Percentiles rank a stretch among this genome's conserved stretches.
These are phyloP conservation scores for Diaporthe humulicola DNA, from an alignment of 2,329 filamentous ascomycete species.

Conservation along the genomic window DNA sequence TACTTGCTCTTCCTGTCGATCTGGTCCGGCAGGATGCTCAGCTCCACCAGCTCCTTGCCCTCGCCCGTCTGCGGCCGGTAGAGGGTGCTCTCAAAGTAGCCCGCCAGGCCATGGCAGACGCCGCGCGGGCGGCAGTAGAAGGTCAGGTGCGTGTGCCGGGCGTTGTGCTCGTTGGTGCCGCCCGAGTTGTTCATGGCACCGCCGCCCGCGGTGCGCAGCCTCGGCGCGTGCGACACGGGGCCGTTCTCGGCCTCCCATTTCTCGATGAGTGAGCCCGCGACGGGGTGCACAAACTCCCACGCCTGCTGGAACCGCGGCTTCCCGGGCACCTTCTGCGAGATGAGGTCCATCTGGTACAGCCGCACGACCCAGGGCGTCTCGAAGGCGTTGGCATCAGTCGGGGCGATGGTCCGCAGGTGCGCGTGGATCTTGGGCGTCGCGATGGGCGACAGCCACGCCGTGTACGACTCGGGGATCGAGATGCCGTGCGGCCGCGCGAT, in stretches of 20 bases:
- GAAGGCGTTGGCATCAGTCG: conserved; percentile 78
- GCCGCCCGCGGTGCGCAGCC: conserved; percentile 72
- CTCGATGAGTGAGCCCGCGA: conserved; percentile 60
- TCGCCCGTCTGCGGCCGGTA: conserved; percentile 70
- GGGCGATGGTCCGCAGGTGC: conserved; percentile 77
- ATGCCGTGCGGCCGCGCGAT: conserved; percentile 84
- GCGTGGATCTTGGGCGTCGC: conserved; percentile 87
- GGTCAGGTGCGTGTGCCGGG: conserved; percentile 80
- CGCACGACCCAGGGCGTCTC: conserved; percentile 96
- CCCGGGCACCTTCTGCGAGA: conserved; percentile 74
- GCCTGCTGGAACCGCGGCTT: conserved; percentile 77
- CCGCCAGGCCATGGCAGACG: conserved; percentile 89
- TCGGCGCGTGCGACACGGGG: conserved; percentile 67
- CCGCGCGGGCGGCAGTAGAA: conserved; percentile 86
- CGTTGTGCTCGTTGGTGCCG: conserved; percentile 92
- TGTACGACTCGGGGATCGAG: conserved; percentile 94
- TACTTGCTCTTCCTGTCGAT: conserved; percentile 95
- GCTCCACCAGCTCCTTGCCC: conserved; percentile 74
- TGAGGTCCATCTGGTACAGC: conserved; percentile 89
- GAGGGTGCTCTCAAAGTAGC: conserved; percentile 97
- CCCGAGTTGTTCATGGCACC: conserved; percentile 82
- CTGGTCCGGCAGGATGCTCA: conserved; percentile 92
- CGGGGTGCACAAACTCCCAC: conserved; percentile 85
- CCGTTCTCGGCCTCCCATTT: conserved; percentile 57
- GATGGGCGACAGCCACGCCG: conserved; percentile 93